A percentile compares a stretch with the other conserved stretches of the same genome.
phyloP scores from a whole-genome alignment of 2,329 filamentous ascomycete species.

The Coniochaeta ligniaria region DNA sequence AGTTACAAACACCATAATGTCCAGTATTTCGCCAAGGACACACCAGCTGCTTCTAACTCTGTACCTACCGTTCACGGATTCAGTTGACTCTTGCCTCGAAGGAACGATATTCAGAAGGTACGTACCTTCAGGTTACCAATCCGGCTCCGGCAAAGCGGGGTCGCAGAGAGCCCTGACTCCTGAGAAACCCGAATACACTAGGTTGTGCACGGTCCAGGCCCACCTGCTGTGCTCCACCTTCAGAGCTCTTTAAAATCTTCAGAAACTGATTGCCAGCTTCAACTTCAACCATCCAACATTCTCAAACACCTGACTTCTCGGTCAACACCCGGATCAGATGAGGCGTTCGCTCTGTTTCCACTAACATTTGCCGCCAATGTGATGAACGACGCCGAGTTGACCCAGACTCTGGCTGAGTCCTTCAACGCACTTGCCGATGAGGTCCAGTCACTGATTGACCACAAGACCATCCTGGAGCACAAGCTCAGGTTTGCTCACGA shows the following conservation, averaged over 20 bases:
- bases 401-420: conserved; percentile 54
- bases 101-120: too few species aligned
- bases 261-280: background rate
- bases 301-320: background rate
- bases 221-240: background rate
- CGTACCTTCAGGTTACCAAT: too few species aligned
- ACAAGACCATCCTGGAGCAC: conserved; percentile 59
- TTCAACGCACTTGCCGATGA: conserved; percentile 59
- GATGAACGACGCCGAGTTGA: conserved; percentile 36
- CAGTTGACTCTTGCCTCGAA: background rate
- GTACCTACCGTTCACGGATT: background rate
- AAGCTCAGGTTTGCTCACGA: conserved; percentile 61
- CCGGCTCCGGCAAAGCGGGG: background rate
- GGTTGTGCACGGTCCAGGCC: background rate
- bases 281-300: background rate
- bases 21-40: too few species aligned
- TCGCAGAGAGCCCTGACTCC: background rate
- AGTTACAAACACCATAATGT: too few species aligned
- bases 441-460: conserved; percentile 55
- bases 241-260: background rate
- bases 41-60: too few species aligned
- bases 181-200: background rate
- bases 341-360: background rate
- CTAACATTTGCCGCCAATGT: conserved; percentile 17
- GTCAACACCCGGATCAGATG: background rate